phyloP scores from a whole-genome alignment of 2,329 filamentous ascomycete genomes.

The Colletotrichum sp. region DNA sequence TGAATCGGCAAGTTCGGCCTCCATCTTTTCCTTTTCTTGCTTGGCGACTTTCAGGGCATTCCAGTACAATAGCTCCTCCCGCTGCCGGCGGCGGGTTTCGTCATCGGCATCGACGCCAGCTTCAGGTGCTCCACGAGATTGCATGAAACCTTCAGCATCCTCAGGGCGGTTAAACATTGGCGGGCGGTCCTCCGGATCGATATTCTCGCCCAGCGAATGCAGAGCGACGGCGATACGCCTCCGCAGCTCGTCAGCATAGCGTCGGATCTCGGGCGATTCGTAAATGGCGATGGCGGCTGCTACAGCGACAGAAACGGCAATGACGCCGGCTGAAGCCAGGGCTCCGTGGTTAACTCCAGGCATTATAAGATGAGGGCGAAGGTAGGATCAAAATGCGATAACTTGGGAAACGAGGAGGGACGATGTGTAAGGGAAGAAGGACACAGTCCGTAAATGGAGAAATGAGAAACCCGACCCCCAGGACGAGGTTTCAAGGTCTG shows the following conservation, averaged over 20 bases:
- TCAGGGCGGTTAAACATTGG: slow-evolving; percentile 70
- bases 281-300: slow-evolving; percentile 66
- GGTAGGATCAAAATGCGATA: not conserved
- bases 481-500: not conserved
- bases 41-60: slow-evolving; percentile 61
- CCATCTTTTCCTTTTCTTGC: slow-evolving; percentile 37
- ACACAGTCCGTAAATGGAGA: not conserved
- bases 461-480: not conserved
- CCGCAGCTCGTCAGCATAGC: slow-evolving; percentile 65
- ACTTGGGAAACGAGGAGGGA: not conserved
- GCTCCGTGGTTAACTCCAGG: slow-evolving; percentile 58
- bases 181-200: slow-evolving; percentile 50
- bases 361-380: slow-evolving; percentile 41
- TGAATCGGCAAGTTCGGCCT: slow-evolving; percentile 21
- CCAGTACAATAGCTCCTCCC: slow-evolving; percentile 71
- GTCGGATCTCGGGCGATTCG: slow-evolving; percentile 68
- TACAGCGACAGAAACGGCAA: slow-evolving; percentile 62
- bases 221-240: slow-evolving; percentile 66
- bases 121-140: slow-evolving; percentile 52
- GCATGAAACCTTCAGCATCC: slow-evolving; percentile 68
- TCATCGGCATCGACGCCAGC: slow-evolving; percentile 66
- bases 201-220: slow-evolving; percentile 63
- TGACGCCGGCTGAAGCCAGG: slow-evolving; percentile 61
- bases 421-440: not conserved
- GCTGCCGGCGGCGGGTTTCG: slow-evolving; percentile 63